A percentile compares a stretch with the other conserved stretches of the same genome.
Conservation (phyloP, 352 stramenopile genomes). For the Pythium oligandrum region DNA sequence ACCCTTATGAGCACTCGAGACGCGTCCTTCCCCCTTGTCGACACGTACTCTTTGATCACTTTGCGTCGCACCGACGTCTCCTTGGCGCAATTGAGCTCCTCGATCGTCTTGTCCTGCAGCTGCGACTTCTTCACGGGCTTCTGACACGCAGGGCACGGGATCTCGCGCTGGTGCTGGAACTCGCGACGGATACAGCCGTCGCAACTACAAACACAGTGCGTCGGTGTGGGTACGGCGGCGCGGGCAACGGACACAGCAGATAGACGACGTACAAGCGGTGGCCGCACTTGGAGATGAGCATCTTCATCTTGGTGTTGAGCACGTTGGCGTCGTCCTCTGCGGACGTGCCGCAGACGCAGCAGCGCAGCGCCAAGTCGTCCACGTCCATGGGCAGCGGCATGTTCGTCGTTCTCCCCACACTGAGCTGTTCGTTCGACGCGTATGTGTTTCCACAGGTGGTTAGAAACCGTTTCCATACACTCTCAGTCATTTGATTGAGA, state of each 20-base stretch:
- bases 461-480: no score
- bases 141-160: slow-evolving; percentile 71
- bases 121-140: slow-evolving; percentile 88
- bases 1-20: neutral
- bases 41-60: slow-evolving; percentile 71
- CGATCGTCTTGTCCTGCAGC: slow-evolving; percentile 85
- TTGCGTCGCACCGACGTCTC: slow-evolving; percentile 85
- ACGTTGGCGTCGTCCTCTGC: slow-evolving; percentile 84
- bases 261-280: slow-evolving; percentile 74
- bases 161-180: slow-evolving; percentile 86
- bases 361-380: slow-evolving; percentile 76
- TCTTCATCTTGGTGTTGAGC: slow-evolving; percentile 91
- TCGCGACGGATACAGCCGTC: slow-evolving; percentile 85
- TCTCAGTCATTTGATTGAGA: no score
- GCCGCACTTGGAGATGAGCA: slow-evolving; percentile 89
- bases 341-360: slow-evolving; percentile 86
- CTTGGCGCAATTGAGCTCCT: slow-evolving; percentile 86
- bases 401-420: neutral
- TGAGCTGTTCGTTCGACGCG: no score
- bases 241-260: neutral
- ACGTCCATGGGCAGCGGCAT: slow-evolving; percentile 26
- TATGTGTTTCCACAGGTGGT: no score
- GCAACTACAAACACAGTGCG: slow-evolving; percentile 41
- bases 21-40: slow-evolving; percentile 5
- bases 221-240: neutral